Evolutionary conservation across 208 protist genomes (phyloP).

Genomic region (Naegleria lovaniensis): DNA sequence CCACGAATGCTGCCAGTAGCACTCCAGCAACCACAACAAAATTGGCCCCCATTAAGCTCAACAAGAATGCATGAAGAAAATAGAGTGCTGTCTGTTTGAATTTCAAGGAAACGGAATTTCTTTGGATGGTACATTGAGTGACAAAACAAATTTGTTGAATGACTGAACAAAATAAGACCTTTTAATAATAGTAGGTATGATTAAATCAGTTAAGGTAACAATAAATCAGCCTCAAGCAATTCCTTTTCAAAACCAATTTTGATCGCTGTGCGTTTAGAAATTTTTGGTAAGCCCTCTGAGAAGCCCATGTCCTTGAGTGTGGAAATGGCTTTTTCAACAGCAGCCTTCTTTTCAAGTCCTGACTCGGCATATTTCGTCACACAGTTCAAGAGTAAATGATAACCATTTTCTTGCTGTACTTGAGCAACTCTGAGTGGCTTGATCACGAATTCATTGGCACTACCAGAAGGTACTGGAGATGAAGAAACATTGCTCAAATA

Average conservation of each 20-base stretch:
- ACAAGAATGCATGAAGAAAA: neutral
- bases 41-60: neutral
- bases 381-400: neutral
- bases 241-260: neutral
- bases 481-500: neutral
- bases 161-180: too few species aligned
- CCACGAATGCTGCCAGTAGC: too few species aligned
- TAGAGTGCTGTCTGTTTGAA: too few species aligned
- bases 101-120: too few species aligned
- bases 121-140: too few species aligned
- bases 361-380: neutral
- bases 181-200: too few species aligned
- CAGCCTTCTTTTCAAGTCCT: neutral
- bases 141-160: too few species aligned
- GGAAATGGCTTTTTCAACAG: neutral
- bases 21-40: neutral
- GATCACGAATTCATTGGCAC: neutral
- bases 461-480: neutral
- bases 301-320: neutral
- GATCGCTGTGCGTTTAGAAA: neutral
- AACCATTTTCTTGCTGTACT: neutral
- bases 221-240: neutral
- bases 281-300: neutral
- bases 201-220: neutral
- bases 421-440: neutral